Evolutionary conservation across 441 rosid species (phyloP), one percentile per base, ranked within the genome.

Genomic region (Brassica balearica): DNA sequence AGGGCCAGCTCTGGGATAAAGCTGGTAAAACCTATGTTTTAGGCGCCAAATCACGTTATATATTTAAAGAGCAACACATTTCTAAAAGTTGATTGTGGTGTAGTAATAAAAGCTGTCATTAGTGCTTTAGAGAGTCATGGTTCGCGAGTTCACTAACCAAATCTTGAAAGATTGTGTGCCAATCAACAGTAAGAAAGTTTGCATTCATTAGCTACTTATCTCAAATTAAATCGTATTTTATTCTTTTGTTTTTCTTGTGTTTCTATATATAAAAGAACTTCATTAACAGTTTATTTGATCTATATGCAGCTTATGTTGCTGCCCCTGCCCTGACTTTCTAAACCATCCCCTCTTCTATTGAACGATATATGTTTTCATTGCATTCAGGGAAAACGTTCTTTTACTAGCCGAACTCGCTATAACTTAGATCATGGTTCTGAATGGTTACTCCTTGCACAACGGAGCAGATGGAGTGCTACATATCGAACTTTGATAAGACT

Each of bases 111-210:
- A 29, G 34, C 34, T 29, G 34, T 29, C 34, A 29, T 29, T 29
- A 29, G 5, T 29, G 34, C 34, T 29, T 29, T 29, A 29, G 1
- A 4, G 34, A 29, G 34, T 29, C 34, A 29, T 29, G 34, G 34
- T 29, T 29, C 34, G 34, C 34, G 34, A 29, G 34, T 25, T 25
- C 27, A 25, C 27, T 0, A 85, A 83, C 63, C 94, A 87, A 77
- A 90, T 90, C 65, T 73, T 88, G 73, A 90, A 90, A 86, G 92
- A 91, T 60, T 87, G 90, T 59, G 81, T 90, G 90, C 85, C 91
- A 19, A 90, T 90, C 55, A 90, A 90, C 77, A 41, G n/a, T 41
- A 41, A 41, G n/a, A 41, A 41, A 12, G 48, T 41, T 10, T 10
- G 48, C 48, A 41, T 41, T 2, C 48, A 41, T 10, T 41, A 41